A percentile compares a stretch with the other conserved stretches of the same genome.
These are phyloP conservation scores for Colletotrichum horii DNA, from an alignment of 2,329 filamentous ascomycete genomes.

Conservation along the genomic window DNA sequence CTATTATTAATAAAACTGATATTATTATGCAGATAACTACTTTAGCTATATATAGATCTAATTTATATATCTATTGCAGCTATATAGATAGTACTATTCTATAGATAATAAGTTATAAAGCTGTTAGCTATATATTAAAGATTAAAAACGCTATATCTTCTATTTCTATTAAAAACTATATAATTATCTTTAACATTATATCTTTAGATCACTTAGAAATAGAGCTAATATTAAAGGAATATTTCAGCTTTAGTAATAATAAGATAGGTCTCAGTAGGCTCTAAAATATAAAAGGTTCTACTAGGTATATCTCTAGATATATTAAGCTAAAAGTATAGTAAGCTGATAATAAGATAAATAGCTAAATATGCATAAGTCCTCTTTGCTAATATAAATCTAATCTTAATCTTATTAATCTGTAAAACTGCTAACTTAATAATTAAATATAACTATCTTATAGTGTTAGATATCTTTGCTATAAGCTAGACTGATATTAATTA, in stretches of 20 bases:
- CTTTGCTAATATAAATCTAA: conserved; percentile 69
- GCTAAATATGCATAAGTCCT: conserved; percentile 65
- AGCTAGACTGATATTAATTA: conserved; percentile 62
- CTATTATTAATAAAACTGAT: conserved; percentile 27
- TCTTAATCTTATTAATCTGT: conserved; percentile 53
- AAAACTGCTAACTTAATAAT: conserved; percentile 56
- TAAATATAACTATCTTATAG: conserved; percentile 62
- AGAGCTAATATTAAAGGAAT: background rate
- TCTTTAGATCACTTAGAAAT: background rate
- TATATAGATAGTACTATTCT: conserved; percentile 1
- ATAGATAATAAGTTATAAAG: conserved; percentile 41
- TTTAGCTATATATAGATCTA: conserved; percentile 36
- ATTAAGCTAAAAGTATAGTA: background rate
- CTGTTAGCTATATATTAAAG: conserved; percentile 38
- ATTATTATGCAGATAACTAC: conserved; percentile 37
- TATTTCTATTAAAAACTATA: conserved; percentile 40
- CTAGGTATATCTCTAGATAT: background rate
- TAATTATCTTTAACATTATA: conserved; percentile 35
- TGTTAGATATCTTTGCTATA: conserved; percentile 49
- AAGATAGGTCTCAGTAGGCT: background rate
- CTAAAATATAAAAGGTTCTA: background rate
- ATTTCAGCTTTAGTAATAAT: background rate
- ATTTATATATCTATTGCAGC: conserved; percentile 37
- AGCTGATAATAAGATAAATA: background rate
- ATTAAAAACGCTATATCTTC: conserved; percentile 37